Percentiles rank a stretch among this genome's conserved stretches.
Conservation (phyloP, 2,329 filamentous ascomycete species). For the Elsinoe arachidis region DNA sequence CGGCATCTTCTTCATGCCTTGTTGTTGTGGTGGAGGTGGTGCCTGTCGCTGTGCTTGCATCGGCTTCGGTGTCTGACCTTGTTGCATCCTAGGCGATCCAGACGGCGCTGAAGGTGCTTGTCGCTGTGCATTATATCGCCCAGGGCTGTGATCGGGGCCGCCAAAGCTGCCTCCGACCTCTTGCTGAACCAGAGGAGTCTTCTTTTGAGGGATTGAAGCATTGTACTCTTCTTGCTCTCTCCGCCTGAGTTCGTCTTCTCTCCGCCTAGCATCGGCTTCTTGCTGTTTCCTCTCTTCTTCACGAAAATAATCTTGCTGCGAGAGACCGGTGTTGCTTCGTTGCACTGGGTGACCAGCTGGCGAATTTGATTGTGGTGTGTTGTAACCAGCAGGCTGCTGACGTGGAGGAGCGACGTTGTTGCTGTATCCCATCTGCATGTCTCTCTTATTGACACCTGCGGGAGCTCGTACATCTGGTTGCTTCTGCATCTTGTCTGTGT, state of each 20-base stretch:
- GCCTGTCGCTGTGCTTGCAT: constrained; percentile 68
- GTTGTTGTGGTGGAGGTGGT: constrained; percentile 55
- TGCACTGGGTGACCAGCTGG: constrained; percentile 14
- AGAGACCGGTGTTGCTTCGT: constrained; percentile 23
- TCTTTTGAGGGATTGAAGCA: constrained; percentile 73
- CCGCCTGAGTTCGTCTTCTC: constrained; percentile 46
- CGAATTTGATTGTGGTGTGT: constrained; percentile 16
- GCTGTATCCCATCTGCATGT: constrained; percentile 42
- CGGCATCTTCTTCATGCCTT: constrained; percentile 13
- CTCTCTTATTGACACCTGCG: constrained; percentile 53
- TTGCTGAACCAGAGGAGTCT: constrained; percentile 74
- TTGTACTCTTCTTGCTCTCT: constrained; percentile 74
- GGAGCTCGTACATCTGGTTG: constrained; percentile 59
- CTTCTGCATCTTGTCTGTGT: constrained; percentile 70
- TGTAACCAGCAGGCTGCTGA: constrained; percentile 35
- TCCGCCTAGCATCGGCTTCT: constrained; percentile 29
- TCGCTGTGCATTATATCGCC: constrained; percentile 77
- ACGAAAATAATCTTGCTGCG: constrained; percentile 23
- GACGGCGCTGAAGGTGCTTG: constrained; percentile 53
- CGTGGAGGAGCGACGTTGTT: constrained; percentile 40
- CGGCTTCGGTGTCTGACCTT: constrained; percentile 41
- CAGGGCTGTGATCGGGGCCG: constrained; percentile 40
- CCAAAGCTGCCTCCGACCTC: constrained; percentile 65
- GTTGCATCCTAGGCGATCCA: constrained; percentile 51
- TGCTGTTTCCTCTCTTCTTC: constrained; percentile 33